Evolutionary conservation across 2,329 filamentous ascomycete genomes (phyloP).

Genomic region (Ophiostoma tasmaniense): DNA sequence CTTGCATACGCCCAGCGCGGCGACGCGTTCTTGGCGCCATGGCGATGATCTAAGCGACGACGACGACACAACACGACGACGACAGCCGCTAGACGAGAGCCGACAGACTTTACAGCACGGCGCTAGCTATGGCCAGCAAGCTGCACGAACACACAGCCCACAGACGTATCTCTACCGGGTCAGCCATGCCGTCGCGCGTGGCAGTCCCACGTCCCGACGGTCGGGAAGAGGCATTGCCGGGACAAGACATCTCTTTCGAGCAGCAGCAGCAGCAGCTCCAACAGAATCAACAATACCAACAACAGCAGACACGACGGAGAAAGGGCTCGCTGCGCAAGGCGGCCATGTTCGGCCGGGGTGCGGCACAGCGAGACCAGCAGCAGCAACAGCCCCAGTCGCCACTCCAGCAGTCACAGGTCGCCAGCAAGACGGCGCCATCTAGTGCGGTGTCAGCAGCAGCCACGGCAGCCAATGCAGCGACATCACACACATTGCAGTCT

Average conservation of each 20-base stretch:
- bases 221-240: slow-evolving; percentile 19
- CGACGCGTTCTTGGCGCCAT: slow-evolving; percentile 2
- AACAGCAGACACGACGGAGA: slow-evolving; percentile 53
- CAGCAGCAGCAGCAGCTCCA: slow-evolving; percentile 4
- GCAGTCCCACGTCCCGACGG: background rate
- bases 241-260: slow-evolving; percentile 13
- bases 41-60: slow-evolving; percentile 1
- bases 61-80: background rate
- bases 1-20: slow-evolving; percentile 2
- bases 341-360: slow-evolving; percentile 68
- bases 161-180: slow-evolving; percentile 9
- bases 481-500: background rate
- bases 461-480: slow-evolving; percentile 2
- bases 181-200: slow-evolving; percentile 15
- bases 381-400: background rate
- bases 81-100: background rate
- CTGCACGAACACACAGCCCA: background rate
- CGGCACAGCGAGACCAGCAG: slow-evolving; percentile 40
- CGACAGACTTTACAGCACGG: too few relatives aligned
- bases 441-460: slow-evolving; percentile 9
- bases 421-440: background rate
- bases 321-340: slow-evolving; percentile 83
- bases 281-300: slow-evolving; percentile 23
- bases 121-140: background rate
- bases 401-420: background rate